Evolutionary conservation across 129 eudicot genomes (phyloP).

Genomic region (Flaveria robusta): DNA sequence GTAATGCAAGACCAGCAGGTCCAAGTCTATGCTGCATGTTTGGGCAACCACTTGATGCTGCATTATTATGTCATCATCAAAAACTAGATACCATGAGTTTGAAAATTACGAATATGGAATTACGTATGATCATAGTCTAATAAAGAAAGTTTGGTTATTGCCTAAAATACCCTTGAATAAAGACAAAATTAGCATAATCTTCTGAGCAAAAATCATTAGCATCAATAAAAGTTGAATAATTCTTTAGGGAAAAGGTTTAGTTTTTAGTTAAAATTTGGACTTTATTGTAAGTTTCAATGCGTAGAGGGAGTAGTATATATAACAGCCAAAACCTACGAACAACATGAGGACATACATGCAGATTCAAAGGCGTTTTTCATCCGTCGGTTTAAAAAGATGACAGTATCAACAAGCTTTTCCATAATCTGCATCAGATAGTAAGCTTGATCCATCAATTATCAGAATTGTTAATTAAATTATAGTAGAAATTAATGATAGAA

Average conservation of each 20-base stretch:
- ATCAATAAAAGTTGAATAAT: background rate
- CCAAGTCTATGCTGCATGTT: slow-evolving; percentile 60
- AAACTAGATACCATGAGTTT: slow-evolving; percentile 27
- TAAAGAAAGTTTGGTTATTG: background rate
- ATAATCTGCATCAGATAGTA: slow-evolving; percentile 54
- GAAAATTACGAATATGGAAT: background rate
- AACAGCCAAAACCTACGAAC: background rate
- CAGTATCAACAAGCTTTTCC: slow-evolving; percentile 82
- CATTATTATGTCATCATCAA: slow-evolving; percentile 38
- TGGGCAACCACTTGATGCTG: slow-evolving; percentile 36
- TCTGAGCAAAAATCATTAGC: slow-evolving; percentile 1
- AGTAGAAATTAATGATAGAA: slow-evolving; percentile 12
- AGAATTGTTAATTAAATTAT: background rate
- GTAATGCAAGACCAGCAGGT: slow-evolving; percentile 86
- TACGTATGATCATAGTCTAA: background rate
- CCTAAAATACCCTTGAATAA: background rate
- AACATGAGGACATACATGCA: slow-evolving; percentile 48
- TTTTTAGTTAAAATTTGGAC: background rate
- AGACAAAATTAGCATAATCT: background rate
- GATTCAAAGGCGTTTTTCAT: slow-evolving; percentile 52
- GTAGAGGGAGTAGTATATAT: background rate
- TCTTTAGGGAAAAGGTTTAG: background rate
- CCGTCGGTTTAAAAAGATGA: slow-evolving; percentile 56
- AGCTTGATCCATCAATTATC: slow-evolving; percentile 16
- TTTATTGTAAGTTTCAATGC: background rate